These are phyloP conservation scores for Polytrichum commune DNA, from an alignment of 225 moss, liverwort and hornwort genomes.

Conservation along the genomic window DNA sequence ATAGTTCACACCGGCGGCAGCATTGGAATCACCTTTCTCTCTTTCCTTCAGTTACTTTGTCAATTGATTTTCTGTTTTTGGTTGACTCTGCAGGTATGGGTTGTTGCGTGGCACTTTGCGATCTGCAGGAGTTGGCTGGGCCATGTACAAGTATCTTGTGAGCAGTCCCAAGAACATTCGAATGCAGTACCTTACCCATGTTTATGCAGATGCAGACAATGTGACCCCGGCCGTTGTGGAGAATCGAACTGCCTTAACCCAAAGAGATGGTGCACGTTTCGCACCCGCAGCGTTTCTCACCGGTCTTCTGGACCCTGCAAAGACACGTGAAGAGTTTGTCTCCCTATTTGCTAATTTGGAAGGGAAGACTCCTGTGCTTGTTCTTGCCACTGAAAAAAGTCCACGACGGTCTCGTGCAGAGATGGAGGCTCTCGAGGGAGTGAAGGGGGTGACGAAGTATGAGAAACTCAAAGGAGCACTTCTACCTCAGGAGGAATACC, in stretches of 20 bases:
- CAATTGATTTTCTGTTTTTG: background rate
- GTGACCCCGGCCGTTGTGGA: constrained; percentile 73
- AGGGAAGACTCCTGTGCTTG: constrained; percentile 55
- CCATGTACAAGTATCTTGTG: constrained; percentile 89
- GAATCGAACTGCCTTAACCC: constrained; percentile 70
- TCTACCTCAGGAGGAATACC: constrained; percentile 81
- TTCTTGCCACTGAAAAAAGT: constrained; percentile 53
- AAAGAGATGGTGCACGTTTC: constrained; percentile 82
- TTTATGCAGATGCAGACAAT: constrained; percentile 83
- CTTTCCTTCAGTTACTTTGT: too few species aligned
- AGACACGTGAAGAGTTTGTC: constrained; percentile 70
- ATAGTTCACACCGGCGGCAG: too few species aligned
- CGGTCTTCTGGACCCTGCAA: constrained; percentile 67
- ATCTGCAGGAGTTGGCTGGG: constrained; percentile 86
- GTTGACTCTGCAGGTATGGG: constrained; percentile 52
- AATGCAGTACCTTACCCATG: constrained; percentile 81
- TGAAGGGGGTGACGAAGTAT: constrained; percentile 58
- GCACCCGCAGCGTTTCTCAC: constrained; percentile 91
- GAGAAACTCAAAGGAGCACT: constrained; percentile 56
- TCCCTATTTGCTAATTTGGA: constrained; percentile 65
- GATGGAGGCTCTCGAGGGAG: constrained; percentile 85
- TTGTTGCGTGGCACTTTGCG: constrained; percentile 69
- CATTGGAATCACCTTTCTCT: too few species aligned
- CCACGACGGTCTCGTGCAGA: constrained; percentile 74
- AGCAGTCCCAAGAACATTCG: constrained; percentile 85